phyloP scores from a whole-genome alignment of 148 eudicot species.

The Mesembryanthemum crystallinum region DNA sequence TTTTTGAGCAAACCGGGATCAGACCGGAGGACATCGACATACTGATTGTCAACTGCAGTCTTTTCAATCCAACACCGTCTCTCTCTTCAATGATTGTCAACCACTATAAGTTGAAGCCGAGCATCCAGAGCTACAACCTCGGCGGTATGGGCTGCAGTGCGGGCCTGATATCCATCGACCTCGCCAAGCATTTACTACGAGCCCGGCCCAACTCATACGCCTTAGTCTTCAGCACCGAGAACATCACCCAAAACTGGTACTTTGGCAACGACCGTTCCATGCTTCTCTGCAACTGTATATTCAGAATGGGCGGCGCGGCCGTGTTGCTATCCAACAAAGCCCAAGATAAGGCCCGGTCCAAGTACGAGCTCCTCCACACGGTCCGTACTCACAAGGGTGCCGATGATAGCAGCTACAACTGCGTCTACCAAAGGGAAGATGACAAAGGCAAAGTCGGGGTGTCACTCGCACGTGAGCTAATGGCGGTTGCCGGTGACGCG shows the following conservation, averaged over 20 bases:
- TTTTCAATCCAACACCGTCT: slow-evolving; percentile 77
- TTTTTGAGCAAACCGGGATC: slow-evolving; percentile 51
- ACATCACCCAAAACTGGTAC: slow-evolving; percentile 75
- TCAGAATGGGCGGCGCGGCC: slow-evolving; percentile 86
- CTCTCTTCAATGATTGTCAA: slow-evolving; percentile 83
- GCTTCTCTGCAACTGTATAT: slow-evolving; percentile 74
- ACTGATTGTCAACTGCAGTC: slow-evolving; percentile 70
- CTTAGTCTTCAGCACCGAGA: slow-evolving; percentile 71
- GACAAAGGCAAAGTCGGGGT: slow-evolving; percentile 56
- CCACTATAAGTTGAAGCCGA: slow-evolving; percentile 62
- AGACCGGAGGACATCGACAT: slow-evolving; percentile 59
- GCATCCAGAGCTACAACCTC: slow-evolving; percentile 56
- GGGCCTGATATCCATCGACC: slow-evolving; percentile 68
- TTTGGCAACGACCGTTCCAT: slow-evolving; percentile 78
- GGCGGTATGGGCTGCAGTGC: slow-evolving; percentile 92
- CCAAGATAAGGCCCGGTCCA: slow-evolving; percentile 43
- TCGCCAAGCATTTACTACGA: slow-evolving; percentile 57
- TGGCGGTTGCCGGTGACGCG: slow-evolving; percentile 87
- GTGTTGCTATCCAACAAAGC: slow-evolving; percentile 59
- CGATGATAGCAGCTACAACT: slow-evolving; percentile 61
- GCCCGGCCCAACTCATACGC: slow-evolving; percentile 59
- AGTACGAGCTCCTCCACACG: slow-evolving; percentile 67
- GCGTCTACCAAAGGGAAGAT: slow-evolving; percentile 72
- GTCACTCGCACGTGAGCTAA: slow-evolving; percentile 64
- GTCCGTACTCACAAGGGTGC: slow-evolving; percentile 81